Percentiles rank a stretch among this genome's conserved stretches.
Evolutionary conservation across 129 eudicot species (phyloP).

Genomic region (Dittrichia graveolens): DNA sequence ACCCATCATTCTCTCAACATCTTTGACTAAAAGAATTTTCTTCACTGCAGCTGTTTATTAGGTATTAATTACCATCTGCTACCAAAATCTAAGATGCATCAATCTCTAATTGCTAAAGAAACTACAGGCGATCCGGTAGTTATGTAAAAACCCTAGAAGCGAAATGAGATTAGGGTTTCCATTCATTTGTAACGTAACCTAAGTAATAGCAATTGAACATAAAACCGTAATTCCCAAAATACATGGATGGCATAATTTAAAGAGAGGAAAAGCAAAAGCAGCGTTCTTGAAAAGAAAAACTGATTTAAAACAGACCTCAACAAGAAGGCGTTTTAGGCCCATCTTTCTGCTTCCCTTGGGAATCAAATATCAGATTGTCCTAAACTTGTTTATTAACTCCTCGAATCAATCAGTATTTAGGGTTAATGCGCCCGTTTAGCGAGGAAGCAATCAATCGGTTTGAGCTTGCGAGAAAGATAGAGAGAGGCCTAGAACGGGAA

Average conservation of each 20-base stretch:
- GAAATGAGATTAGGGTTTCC: background rate
- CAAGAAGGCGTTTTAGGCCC: slow-evolving; percentile 35
- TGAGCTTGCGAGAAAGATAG: slow-evolving; percentile 1
- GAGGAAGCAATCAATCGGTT: slow-evolving; percentile 3
- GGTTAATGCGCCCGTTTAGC: slow-evolving; percentile 9
- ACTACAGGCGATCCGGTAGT: background rate
- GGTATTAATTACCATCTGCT: slow-evolving; percentile 13
- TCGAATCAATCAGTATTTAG: slow-evolving; percentile 13
- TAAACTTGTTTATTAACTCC: background rate
- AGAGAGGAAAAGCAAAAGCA: background rate
- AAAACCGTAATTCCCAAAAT: background rate
- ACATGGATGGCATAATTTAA: background rate
- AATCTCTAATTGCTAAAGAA: background rate
- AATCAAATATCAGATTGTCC: slow-evolving; percentile 17
- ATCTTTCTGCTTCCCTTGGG: background rate
- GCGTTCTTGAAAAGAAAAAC: background rate
- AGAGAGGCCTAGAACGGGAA: slow-evolving; percentile 6
- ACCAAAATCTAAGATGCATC: background rate
- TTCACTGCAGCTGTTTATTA: background rate
- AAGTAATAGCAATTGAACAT: slow-evolving; percentile 7
- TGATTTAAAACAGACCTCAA: slow-evolving; percentile 21
- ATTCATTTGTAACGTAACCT: background rate
- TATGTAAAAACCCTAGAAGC: slow-evolving; percentile 11
- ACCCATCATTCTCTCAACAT: slow-evolving; percentile 1
- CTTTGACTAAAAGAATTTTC: slow-evolving; percentile 7